phyloP scores from a whole-genome alignment of 768 basidiomycete genomes.

The Trichaptum fuscoviolaceum region DNA sequence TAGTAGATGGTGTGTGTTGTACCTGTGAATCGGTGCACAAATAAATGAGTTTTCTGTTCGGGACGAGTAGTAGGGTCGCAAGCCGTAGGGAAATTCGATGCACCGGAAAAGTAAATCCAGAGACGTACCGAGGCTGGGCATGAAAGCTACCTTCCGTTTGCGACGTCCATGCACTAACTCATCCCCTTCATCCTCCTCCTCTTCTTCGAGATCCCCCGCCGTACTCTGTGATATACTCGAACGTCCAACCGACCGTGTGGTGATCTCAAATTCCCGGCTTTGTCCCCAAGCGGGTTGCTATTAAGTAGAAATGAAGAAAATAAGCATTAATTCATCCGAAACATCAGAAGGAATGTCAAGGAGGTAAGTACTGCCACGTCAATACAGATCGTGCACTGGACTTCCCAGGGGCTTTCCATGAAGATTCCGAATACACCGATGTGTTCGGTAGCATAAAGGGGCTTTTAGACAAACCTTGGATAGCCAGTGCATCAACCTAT shows the following conservation, averaged over 20 bases:
- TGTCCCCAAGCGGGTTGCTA: slow-evolving; percentile 91
- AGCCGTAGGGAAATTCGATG: slow-evolving; percentile 12
- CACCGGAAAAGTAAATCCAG: slow-evolving; percentile 11
- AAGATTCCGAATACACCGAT: background rate
- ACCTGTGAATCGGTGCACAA: slow-evolving; percentile 36
- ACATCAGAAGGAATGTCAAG: background rate
- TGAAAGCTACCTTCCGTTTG: slow-evolving; percentile 77
- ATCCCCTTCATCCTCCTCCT: slow-evolving; percentile 47
- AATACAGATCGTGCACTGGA: background rate
- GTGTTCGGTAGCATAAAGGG: background rate
- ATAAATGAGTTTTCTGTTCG: slow-evolving; percentile 11
- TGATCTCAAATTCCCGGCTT: slow-evolving; percentile 86
- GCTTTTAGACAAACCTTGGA: slow-evolving; percentile 53
- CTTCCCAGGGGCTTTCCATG: background rate
- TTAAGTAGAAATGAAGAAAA: background rate
- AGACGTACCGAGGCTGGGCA: slow-evolving; percentile 72
- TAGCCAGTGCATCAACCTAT: slow-evolving; percentile 88
- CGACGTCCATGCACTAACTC: slow-evolving; percentile 59
- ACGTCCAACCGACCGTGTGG: slow-evolving; percentile 66
- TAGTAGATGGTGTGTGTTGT: slow-evolving; percentile 89
- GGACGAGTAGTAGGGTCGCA: slow-evolving; percentile 13
- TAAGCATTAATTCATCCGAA: background rate
- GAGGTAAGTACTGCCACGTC: background rate
- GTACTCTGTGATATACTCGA: slow-evolving; percentile 62
- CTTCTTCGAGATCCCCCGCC: slow-evolving; percentile 68